Evolutionary conservation across 495 filamentous ascomycete genomes (phyloP), one percentile per base, ranked within the genome.

Genomic region (Neurospora intermedia): DNA sequence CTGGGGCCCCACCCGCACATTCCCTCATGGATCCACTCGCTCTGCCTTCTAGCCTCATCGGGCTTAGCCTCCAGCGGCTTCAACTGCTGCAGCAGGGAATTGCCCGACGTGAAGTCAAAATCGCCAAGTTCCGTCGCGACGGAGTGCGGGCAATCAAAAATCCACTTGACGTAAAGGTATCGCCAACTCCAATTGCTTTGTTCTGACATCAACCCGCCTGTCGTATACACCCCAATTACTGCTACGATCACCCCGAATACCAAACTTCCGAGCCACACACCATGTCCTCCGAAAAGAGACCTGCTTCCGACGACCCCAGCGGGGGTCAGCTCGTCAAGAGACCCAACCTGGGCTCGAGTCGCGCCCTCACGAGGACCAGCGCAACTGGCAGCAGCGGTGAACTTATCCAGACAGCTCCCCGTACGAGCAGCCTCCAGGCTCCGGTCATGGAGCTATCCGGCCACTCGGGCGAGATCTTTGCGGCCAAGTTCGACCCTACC

Each of bases 361-460:
- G 84, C 73, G 85, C 86, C 71, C 82, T 88, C 85, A 78, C 87
- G 86, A 78, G 89, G 85, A 73, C 84, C 90, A 92, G 92, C 84
- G 88, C 89, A 73, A 85, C 86, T n/a, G 84, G 87, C 39, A 87
- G 88, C 70, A 89, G 91, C 69, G 73, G 90, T 71, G 90, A 94
- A 38, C 87, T 98, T 27, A 86, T 97, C 69, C 92, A 97, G 85
- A 84, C 92, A 40, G 86, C 89, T 75, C 89, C 91, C 45, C 88
- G 95, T 75, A 95, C 94, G 54, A 97, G 93, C 80, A 90, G 89
- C 48, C 88, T 98, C 8, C 91, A 96, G 80, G 92, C 96, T 69
- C 95, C 95, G 4, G 90, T 98, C 69, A 97, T 99, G 93, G 94
- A 99, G 81, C 85, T 99, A 43, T 90, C 90, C 69, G 95, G 94